Base-by-base conservation (phyloP, 805 yeast species). In the Hanseniaspora thailandica region DNA sequence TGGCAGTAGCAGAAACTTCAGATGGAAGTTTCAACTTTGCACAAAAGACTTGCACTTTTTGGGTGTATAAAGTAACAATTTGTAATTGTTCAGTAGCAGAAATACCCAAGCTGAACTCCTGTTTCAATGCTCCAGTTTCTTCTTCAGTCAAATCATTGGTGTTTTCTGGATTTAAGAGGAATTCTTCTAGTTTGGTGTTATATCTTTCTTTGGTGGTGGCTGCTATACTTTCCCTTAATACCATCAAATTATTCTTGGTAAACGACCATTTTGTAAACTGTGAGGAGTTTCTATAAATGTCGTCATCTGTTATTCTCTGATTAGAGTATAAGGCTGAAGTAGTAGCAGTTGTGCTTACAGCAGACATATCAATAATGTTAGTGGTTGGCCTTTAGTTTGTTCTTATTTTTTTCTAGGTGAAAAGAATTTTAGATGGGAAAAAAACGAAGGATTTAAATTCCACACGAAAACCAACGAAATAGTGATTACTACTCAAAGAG, bases 261-360 rank as follows among this genome's bases (percentile, higher is more conserved):
- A 77, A 90, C 1, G 97, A 88, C 98, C 98, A 90, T 9, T 78
- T 54, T 50, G 83, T 71, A 64, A 75, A 90, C 69, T 90, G 98
- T 0, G 93, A 76, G 4, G 96, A 85, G 31, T 88, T 75, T 43
- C 97, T 76, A 66, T 86, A 90, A 38, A 93, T 70, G 58, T 93
- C 98, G 65, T 93, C 97, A 60, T 80, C 84, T 1, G 87, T 71
- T 7, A 84, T 74, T 51, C 74, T 66, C 43, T 64, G 63, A 52
- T 60, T 58, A 3, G 54, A 30, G 19, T 43, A 50, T 12, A 50
- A 19, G 26, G 34, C 30, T 7, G 41, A 30, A n/a, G 23, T 15
- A 30, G 22, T 19, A 2, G 26, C 19, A 5, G 17, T 20, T 5
- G 31, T 19, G 10, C 20, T 28, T 5, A 43, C 10, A 5, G 36